phyloP scores from a whole-genome alignment of 768 basidiomycete species.

The Tubosaeta brunneosetosa region DNA sequence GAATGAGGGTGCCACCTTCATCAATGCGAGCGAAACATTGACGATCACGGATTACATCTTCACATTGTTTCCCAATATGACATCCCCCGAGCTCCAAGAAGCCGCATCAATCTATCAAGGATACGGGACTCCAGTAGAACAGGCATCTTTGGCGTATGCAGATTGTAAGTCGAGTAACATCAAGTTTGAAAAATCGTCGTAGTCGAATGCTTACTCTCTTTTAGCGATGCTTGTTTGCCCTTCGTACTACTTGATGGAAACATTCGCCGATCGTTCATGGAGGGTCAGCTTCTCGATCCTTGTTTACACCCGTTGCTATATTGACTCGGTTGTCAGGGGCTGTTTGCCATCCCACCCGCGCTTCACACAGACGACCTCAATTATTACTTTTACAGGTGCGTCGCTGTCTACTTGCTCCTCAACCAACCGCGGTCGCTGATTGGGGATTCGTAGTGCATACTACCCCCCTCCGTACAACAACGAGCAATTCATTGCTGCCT shows the following conservation, averaged over 20 bases:
- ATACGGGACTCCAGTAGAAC: constrained; percentile 31
- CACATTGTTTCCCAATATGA: not conserved
- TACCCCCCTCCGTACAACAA: constrained; percentile 19
- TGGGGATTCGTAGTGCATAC: not conserved
- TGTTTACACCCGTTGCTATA: constrained; percentile 10
- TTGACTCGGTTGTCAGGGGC: constrained; percentile 15
- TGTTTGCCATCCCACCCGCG: constrained; percentile 30
- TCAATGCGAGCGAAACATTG: constrained; percentile 21
- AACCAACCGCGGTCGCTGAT: not conserved
- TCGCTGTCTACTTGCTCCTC: not conserved
- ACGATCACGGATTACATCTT: constrained; percentile 19
- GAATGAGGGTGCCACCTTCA: constrained; percentile 31
- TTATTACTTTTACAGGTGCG: constrained; percentile 34
- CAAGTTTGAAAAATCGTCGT: not conserved
- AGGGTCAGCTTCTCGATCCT: constrained; percentile 29
- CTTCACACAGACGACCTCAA: constrained; percentile 13
- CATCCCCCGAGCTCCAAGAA: constrained; percentile 17
- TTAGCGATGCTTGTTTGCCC: too few species aligned
- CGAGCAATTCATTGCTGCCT: constrained; percentile 26
- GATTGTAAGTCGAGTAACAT: constrained; percentile 32
- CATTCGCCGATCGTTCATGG: constrained; percentile 15
- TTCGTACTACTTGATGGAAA: too few species aligned
- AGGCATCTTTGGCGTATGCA: constrained; percentile 34
- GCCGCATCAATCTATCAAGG: constrained; percentile 28
- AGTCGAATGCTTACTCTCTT: too few species aligned